Conservation (phyloP, 1,284 basidiomycete species). For the Ustilago xerochloae region DNA sequence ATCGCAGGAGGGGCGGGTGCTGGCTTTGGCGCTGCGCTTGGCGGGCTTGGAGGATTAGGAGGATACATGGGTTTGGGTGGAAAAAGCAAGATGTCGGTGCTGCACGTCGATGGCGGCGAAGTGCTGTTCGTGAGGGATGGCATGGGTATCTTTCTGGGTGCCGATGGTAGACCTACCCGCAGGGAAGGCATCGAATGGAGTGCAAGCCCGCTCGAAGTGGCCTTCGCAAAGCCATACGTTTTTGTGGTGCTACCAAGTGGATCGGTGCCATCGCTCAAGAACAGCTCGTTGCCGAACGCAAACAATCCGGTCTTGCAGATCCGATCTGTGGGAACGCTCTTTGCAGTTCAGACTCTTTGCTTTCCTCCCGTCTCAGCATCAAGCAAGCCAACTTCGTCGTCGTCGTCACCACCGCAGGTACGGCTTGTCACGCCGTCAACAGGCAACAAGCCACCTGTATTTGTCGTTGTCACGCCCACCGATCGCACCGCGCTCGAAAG, state of each 20-base stretch:
- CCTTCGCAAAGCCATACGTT: conserved; percentile 84
- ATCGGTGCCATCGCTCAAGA: conserved; percentile 43
- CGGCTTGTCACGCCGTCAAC: conserved; percentile 48
- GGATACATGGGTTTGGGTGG: conserved; percentile 86
- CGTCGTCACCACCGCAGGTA: conserved; percentile 33
- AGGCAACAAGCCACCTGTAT: conserved; percentile 43
- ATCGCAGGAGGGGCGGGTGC: conserved; percentile 20
- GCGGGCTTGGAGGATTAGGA: conserved; percentile 77
- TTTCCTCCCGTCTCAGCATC: conserved; percentile 38
- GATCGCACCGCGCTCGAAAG: conserved; percentile 46
- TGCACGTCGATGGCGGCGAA: conserved; percentile 73
- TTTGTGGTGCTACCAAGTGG: conserved; percentile 71
- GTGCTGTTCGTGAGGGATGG: conserved; percentile 45
- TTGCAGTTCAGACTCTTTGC: conserved; percentile 55
- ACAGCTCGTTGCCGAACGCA: conserved; percentile 36
- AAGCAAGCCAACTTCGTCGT: not conserved
- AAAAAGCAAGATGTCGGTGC: conserved; percentile 76
- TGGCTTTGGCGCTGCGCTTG: conserved; percentile 40
- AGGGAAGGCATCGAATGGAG: conserved; percentile 79
- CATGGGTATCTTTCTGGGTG: conserved; percentile 75
- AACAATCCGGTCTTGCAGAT: conserved; percentile 52
- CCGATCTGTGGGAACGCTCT: conserved; percentile 51
- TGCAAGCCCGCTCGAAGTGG: conserved; percentile 82
- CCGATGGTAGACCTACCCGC: conserved; percentile 77
- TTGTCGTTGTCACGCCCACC: conserved; percentile 43